These are phyloP conservation scores for Boletus pseudo-olivaceus DNA, from an alignment of 768 basidiomycete genomes.

Conservation along the genomic window DNA sequence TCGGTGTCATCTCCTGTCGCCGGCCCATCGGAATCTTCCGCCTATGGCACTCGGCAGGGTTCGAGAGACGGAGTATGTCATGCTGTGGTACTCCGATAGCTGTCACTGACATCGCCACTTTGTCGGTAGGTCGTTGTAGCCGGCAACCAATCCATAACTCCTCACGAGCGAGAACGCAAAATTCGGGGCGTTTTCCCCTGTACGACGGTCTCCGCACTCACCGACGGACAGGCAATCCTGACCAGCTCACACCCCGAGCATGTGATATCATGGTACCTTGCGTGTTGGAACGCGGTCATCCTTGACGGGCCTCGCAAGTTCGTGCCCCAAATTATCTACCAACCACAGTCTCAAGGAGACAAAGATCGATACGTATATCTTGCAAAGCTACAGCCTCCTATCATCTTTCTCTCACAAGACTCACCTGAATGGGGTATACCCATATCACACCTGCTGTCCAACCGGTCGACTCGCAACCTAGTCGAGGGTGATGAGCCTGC, in stretches of 20 bases:
- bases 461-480: slow-evolving; percentile 49
- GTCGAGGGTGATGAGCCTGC: slow-evolving; percentile 53
- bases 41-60: neutral
- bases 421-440: slow-evolving; percentile 58
- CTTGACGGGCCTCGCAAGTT: slow-evolving; percentile 40
- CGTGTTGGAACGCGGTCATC: slow-evolving; percentile 8
- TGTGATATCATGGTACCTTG: neutral
- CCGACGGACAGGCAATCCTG: neutral
- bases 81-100: neutral
- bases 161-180: neutral
- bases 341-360: slow-evolving; percentile 68
- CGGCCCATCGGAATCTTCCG: neutral
- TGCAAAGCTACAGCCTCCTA: slow-evolving; percentile 53
- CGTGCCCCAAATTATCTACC: slow-evolving; percentile 65
- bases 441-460: slow-evolving; percentile 54
- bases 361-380: slow-evolving; percentile 68
- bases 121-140: neutral
- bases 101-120: neutral
- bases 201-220: neutral
- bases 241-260: neutral
- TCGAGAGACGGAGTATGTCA: neutral
- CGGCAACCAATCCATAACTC: neutral
- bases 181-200: neutral
- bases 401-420: slow-evolving; percentile 52
- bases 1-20: neutral